Evolutionary conservation across 2,329 filamentous ascomycete genomes (phyloP).

Genomic region (Rhynchosporium graminicola): DNA sequence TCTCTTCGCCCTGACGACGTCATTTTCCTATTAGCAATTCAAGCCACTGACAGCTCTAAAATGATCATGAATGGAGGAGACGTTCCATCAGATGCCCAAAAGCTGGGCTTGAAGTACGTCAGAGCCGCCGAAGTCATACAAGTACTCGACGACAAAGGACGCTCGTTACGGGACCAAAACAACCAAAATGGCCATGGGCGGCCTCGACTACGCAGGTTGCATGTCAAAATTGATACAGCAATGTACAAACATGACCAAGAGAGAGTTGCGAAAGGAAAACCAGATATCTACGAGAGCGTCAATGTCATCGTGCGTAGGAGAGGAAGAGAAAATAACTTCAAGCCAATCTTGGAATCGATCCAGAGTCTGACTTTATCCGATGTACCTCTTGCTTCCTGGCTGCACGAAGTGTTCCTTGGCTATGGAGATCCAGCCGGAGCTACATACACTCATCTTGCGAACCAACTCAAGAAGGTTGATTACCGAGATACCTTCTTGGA

Average conservation of each 20-base stretch:
- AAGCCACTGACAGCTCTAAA: constrained; percentile 56
- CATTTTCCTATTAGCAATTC: constrained; percentile 80
- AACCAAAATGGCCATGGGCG: constrained; percentile 65
- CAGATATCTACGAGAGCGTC: constrained; percentile 78
- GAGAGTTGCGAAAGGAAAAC: constrained; percentile 62
- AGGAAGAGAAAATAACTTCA: constrained; percentile 96
- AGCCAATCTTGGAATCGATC: constrained; percentile 88
- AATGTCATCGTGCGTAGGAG: constrained; percentile 84
- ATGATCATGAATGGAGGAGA: constrained; percentile 55
- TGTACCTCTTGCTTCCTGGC: constrained; percentile 83
- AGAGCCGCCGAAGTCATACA: constrained; percentile 85
- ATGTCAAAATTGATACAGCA: constrained; percentile 77
- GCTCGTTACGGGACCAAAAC: constrained; percentile 64
- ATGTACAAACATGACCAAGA: constrained; percentile 79
- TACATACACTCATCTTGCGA: constrained; percentile 79
- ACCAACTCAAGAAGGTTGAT: constrained; percentile 76
- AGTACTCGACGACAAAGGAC: constrained; percentile 82
- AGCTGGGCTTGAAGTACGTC: constrained; percentile 67
- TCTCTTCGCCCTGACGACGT: constrained; percentile 82
- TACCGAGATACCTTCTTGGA: constrained; percentile 93
- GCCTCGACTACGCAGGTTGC: constrained; percentile 65
- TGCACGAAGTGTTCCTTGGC: constrained; percentile 96
- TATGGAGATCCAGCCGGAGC: constrained; percentile 92
- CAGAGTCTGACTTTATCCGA: constrained; percentile 82
- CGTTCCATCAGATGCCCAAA: constrained; percentile 54